These are phyloP conservation scores for Microstroma glucosiphilum DNA, from an alignment of 1,284 basidiomycete genomes.

Conservation along the genomic window DNA sequence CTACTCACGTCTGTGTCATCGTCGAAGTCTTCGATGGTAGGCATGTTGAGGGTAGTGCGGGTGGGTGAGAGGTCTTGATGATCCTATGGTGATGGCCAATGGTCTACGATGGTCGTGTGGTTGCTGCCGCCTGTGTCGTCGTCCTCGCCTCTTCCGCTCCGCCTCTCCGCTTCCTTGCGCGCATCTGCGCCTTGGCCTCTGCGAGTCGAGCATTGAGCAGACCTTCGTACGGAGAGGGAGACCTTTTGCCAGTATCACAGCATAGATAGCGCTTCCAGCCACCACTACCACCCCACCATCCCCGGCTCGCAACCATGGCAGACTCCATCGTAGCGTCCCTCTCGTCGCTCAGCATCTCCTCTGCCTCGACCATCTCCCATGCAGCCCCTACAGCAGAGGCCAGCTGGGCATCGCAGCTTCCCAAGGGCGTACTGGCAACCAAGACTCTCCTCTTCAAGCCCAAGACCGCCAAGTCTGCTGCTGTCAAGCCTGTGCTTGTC, in stretches of 20 bases:
- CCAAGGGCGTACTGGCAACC: constrained; percentile 56
- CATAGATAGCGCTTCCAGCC: too few relatives aligned
- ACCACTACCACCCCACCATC: too few relatives aligned
- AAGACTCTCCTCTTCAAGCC: constrained; percentile 85
- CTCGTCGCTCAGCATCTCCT: constrained; percentile 7
- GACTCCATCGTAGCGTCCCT: constrained; percentile 1
- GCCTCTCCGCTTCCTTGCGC: too few relatives aligned
- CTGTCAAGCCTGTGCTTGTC: constrained; percentile 70
- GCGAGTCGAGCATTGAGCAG: too few relatives aligned
- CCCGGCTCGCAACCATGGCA: neutral
- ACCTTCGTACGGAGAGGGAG: too few relatives aligned
- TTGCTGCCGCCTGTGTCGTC: too few relatives aligned
- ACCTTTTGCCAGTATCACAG: too few relatives aligned
- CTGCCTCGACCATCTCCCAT: neutral
- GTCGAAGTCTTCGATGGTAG: constrained; percentile 42
- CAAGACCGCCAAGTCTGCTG: constrained; percentile 80
- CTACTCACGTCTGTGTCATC: constrained; percentile 48
- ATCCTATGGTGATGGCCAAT: neutral
- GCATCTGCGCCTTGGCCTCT: too few relatives aligned
- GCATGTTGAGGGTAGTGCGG: neutral
- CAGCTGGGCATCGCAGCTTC: neutral
- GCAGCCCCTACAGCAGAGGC: neutral
- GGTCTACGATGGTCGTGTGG: too few relatives aligned
- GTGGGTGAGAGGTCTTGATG: neutral
- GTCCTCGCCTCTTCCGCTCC: too few relatives aligned